A percentile compares a stretch with the other conserved stretches of the same genome.
phyloP scores from a whole-genome alignment of 305 asterid genomes.

The Rubia balearica region DNA sequence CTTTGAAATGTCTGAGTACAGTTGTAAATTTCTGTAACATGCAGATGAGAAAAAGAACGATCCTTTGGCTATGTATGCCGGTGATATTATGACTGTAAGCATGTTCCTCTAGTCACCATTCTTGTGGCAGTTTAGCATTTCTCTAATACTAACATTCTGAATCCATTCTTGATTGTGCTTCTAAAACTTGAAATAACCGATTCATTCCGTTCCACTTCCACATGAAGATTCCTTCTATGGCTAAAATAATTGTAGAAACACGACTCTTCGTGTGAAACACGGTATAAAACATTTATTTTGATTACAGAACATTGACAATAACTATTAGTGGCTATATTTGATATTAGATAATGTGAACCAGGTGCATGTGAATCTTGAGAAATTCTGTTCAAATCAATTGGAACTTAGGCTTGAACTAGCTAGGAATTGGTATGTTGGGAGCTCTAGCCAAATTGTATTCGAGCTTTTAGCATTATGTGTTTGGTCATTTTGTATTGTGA shows the following conservation, averaged over 20 bases:
- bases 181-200: not conserved
- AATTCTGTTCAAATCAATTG: not conserved
- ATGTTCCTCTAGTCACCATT: not conserved
- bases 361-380: not conserved
- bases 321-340: not conserved
- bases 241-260: not conserved
- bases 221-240: too few relatives aligned
- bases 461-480: not conserved
- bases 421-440: not conserved
- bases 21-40: not conserved
- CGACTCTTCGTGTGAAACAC: not conserved
- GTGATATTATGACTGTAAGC: constrained; percentile 95
- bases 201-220: too few relatives aligned
- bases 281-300: not conserved
- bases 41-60: constrained; percentile 97
- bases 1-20: not conserved
- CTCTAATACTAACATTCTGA: not conserved
- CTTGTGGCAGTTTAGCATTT: not conserved
- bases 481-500: not conserved
- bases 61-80: constrained; percentile 96
- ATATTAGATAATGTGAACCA: not conserved
- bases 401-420: not conserved
- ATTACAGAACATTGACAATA: not conserved
- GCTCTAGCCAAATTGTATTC: not conserved
- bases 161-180: not conserved